Percentiles rank a stretch among this genome's conserved stretches.
phyloP scores from a whole-genome alignment of 1,139 yeast species.

The Scheffersomyces titani region DNA sequence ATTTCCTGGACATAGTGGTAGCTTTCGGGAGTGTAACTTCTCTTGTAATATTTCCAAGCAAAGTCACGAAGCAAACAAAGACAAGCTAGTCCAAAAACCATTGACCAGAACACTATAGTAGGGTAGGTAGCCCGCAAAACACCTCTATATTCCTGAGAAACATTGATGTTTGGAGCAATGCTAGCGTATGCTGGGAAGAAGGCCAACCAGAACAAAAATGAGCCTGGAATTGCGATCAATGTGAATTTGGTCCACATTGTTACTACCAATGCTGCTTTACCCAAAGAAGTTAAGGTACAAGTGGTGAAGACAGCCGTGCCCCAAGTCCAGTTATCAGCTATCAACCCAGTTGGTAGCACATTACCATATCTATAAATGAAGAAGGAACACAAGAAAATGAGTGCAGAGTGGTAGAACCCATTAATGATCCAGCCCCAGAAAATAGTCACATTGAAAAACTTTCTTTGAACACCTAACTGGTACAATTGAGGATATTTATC shows the following conservation, averaged over 20 bases:
- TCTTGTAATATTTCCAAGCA: conserved; percentile 90
- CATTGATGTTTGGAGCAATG: conserved; percentile 80
- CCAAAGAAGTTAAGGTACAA: conserved; percentile 85
- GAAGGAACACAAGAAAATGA: conserved; percentile 74
- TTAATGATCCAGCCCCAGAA: conserved; percentile 98
- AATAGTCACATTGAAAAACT: conserved; percentile 84
- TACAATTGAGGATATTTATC: conserved; percentile 93
- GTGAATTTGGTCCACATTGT: conserved; percentile 97
- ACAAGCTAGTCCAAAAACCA: conserved; percentile 70
- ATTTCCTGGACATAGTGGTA: conserved; percentile 96
- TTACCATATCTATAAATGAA: conserved; percentile 72
- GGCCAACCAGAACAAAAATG: conserved; percentile 78
- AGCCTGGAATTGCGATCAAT: conserved; percentile 90
- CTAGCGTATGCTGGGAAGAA: conserved; percentile 87
- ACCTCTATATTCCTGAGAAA: conserved; percentile 84
- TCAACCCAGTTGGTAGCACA: conserved; percentile 63
- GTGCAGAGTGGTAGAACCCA: conserved; percentile 91
- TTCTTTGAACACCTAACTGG: conserved; percentile 84
- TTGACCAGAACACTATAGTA: conserved; percentile 81
- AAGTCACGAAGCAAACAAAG: conserved; percentile 85
- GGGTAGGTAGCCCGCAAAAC: conserved; percentile 77
- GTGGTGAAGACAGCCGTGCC: conserved; percentile 90
- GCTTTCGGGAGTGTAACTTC: conserved; percentile 87
- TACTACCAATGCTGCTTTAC: conserved; percentile 91
- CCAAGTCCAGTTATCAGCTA: conserved; percentile 95